These are phyloP conservation scores for Schizochytrium sp. DNA, from an alignment of 108 stramenopile species.

Conservation along the genomic window DNA sequence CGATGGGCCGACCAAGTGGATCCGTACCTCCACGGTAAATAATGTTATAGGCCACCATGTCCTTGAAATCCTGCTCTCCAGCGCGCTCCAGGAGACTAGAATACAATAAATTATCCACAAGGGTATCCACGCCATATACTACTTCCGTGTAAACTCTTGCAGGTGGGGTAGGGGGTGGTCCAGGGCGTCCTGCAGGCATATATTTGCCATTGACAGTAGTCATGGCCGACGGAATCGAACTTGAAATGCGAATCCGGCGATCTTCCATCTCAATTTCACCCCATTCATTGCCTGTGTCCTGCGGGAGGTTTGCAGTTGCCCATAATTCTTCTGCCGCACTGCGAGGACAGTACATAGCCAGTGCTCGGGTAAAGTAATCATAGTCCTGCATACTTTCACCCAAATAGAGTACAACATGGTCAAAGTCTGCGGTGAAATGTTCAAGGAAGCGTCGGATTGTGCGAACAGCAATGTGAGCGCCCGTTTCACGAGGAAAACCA, in stretches of 20 bases:
- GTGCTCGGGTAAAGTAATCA: not conserved
- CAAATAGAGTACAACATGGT: slow-evolving; percentile 21
- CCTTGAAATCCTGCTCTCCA: slow-evolving; percentile 6
- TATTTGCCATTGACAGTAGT: not conserved
- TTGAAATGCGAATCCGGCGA: slow-evolving; percentile 15
- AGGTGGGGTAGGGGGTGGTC: not conserved
- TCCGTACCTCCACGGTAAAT: slow-evolving; percentile 8
- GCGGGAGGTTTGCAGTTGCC: not conserved
- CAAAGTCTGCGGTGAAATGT: slow-evolving; percentile 26
- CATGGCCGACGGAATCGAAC: not conserved
- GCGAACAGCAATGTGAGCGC: slow-evolving; percentile 11
- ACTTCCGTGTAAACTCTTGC: slow-evolving; percentile 17
- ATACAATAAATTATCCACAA: slow-evolving; percentile 53
- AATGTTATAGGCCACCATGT: slow-evolving; percentile 47
- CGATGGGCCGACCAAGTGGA: slow-evolving; percentile 18
- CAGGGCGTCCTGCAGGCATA: not conserved
- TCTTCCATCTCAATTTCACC: slow-evolving; percentile 23
- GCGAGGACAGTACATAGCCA: slow-evolving; percentile 17
- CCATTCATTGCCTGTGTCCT: slow-evolving; percentile 39
- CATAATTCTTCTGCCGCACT: not conserved
- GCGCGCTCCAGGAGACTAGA: slow-evolving; percentile 25
- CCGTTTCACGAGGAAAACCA: slow-evolving; percentile 13
- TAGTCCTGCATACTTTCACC: not conserved
- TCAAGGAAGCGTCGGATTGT: slow-evolving; percentile 53
- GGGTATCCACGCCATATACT: slow-evolving; percentile 26